Percentiles rank a stretch among this genome's conserved stretches.
Conservation (phyloP, 1,284 basidiomycete species). For the Pyrrhoderma noxium region DNA sequence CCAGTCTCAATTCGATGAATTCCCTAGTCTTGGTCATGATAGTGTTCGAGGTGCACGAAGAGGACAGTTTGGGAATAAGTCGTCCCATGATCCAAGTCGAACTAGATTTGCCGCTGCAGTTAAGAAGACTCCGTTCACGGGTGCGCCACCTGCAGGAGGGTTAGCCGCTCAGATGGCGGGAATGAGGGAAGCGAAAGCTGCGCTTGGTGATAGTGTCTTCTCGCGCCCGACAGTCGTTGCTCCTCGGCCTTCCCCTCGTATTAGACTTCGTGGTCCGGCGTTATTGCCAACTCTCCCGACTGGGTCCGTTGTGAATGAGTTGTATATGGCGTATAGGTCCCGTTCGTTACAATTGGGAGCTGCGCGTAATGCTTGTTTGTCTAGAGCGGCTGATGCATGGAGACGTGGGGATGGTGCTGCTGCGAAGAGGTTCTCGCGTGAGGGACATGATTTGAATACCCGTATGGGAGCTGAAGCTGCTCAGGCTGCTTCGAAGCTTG, state of each 20-base stretch:
- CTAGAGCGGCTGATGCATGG: conserved; percentile 93
- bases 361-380: conserved; percentile 90
- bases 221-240: conserved; percentile 63
- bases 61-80: conserved; percentile 27
- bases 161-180: conserved; percentile 16
- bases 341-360: conserved; percentile 86
- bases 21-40: conserved; percentile 70
- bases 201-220: conserved; percentile 53
- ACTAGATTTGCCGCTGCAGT: conserved; percentile 81
- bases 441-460: conserved; percentile 88
- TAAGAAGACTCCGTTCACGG: conserved; percentile 42
- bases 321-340: conserved; percentile 86
- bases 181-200: conserved; percentile 44
- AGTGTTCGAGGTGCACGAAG: conserved; percentile 33
- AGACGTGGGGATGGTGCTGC: conserved; percentile 89
- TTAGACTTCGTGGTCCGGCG: conserved; percentile 75
- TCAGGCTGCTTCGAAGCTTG: conserved; percentile 70
- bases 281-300: conserved; percentile 86
- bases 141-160: conserved; percentile 6
- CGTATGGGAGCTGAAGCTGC: conserved; percentile 84
- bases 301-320: conserved; percentile 65
- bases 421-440: conserved; percentile 87
- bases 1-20: conserved; percentile 69
- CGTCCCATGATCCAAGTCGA: conserved; percentile 64
- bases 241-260: conserved; percentile 77